These are phyloP conservation scores for Pseudoturritis turrita DNA, from an alignment of 345 rosid species.

Conservation along the genomic window DNA sequence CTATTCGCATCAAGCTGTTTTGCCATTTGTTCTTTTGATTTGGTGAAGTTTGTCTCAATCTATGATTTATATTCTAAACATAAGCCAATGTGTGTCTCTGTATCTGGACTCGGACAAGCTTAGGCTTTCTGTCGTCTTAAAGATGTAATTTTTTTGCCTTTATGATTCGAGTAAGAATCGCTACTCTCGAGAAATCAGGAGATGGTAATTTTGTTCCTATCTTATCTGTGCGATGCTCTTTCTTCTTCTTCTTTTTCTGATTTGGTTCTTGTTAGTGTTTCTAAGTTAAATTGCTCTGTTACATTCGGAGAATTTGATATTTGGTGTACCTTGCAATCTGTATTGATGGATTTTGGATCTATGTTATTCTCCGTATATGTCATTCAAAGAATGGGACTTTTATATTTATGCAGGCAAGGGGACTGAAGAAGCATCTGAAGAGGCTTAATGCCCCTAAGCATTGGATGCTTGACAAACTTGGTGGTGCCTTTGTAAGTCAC, in stretches of 20 bases:
- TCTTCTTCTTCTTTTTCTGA: too few species aligned
- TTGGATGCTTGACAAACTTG: conserved; percentile 86
- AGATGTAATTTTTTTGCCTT: too few species aligned
- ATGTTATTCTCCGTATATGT: neutral
- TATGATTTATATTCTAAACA: neutral
- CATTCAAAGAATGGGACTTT: neutral
- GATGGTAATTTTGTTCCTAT: too few species aligned
- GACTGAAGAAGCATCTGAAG: conserved; percentile 84
- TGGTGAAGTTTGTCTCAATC: neutral
- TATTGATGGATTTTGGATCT: too few species aligned
- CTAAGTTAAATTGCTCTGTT: too few species aligned
- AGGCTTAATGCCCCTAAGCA: conserved; percentile 88
- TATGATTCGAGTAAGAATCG: neutral
- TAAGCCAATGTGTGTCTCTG: neutral
- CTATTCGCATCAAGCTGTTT: neutral
- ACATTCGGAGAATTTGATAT: too few species aligned
- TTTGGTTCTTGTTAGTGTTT: too few species aligned
- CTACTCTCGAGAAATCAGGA: neutral
- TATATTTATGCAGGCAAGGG: conserved; percentile 56
- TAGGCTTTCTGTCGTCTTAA: neutral
- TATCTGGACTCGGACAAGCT: neutral
- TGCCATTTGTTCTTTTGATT: neutral
- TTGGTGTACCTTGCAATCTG: too few species aligned
- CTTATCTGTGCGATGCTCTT: too few species aligned
- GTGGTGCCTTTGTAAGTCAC: conserved; percentile 66